Conservation (phyloP, 192 early-diverging fungal genomes). For the Irineochytrium annulatum region DNA sequence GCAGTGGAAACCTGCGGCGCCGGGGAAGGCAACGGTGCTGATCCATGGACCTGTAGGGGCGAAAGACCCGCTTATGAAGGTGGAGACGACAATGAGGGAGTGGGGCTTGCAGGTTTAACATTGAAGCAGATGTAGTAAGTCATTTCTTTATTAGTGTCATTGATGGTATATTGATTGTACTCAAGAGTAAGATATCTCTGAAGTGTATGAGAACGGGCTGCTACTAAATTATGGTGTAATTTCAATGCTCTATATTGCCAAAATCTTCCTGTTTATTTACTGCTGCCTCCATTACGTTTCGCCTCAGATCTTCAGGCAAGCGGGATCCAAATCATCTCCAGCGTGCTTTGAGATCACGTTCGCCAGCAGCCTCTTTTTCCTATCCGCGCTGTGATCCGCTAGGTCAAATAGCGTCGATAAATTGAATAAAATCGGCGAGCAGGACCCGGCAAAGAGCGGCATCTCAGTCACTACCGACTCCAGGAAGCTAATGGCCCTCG, state of each 20-base stretch:
- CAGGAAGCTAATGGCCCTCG: conserved; percentile 33
- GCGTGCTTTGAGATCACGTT: conserved; percentile 27
- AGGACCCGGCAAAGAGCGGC: conserved; percentile 20
- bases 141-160: too few relatives aligned
- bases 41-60: conserved; percentile 33
- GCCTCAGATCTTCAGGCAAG: conserved; percentile 33
- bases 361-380: conserved; percentile 36
- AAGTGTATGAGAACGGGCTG: too few relatives aligned
- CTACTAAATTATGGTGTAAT: too few relatives aligned
- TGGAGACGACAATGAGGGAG: conserved; percentile 17
- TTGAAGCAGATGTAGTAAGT: too few relatives aligned
- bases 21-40: conserved; percentile 32
- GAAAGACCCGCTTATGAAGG: conserved; percentile 11
- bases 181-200: too few relatives aligned
- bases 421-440: conserved; percentile 38
- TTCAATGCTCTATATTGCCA: too few relatives aligned
- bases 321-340: conserved; percentile 43
- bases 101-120: too few relatives aligned
- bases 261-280: too few relatives aligned
- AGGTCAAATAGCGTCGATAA: conserved; percentile 44
- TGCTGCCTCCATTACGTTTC: too few relatives aligned
- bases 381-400: conserved; percentile 29
- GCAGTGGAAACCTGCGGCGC: conserved; percentile 29
- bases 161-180: too few relatives aligned
- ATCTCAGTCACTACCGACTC: conserved; percentile 32